A percentile compares a stretch with the other conserved stretches of the same genome.
These are phyloP conservation scores for Pestalotiopsis sp. DNA, from an alignment of 2,329 filamentous ascomycete species.

Conservation along the genomic window DNA sequence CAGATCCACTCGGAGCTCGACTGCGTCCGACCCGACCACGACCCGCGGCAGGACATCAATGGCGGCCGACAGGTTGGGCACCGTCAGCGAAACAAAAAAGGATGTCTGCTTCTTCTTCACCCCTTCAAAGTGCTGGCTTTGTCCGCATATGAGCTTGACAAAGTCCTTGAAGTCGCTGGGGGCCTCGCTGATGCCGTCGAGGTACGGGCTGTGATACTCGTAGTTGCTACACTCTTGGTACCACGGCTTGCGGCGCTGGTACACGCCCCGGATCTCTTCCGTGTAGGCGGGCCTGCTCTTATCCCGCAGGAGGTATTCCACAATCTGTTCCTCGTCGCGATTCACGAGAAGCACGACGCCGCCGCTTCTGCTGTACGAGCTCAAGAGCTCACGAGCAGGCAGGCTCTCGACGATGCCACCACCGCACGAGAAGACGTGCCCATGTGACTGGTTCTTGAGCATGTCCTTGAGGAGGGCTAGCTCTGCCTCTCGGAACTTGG, in stretches of 20 bases:
- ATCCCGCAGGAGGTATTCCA: conserved; percentile 86
- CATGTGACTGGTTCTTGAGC: conserved; percentile 73
- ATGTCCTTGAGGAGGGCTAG: conserved; percentile 72
- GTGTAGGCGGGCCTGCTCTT: conserved; percentile 91
- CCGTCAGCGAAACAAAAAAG: conserved; percentile 91
- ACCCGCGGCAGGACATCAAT: conserved; percentile 69
- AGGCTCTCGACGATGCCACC: conserved; percentile 89
- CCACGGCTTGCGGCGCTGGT: conserved; percentile 85
- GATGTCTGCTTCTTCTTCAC: conserved; percentile 71
- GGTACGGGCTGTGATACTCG: conserved; percentile 83
- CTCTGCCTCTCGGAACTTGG: conserved; percentile 82
- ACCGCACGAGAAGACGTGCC: conserved; percentile 89
- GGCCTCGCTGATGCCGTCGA: conserved; percentile 45
- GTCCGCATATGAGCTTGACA: conserved; percentile 69
- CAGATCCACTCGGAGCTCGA: conserved; percentile 92
- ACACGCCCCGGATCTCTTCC: conserved; percentile 90
- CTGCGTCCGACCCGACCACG: conserved; percentile 85
- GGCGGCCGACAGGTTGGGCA: conserved; percentile 71
- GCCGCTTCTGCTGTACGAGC: conserved; percentile 72
- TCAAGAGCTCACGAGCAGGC: conserved; percentile 76
- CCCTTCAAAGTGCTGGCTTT: conserved; percentile 55
- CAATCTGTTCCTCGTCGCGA: conserved; percentile 83
- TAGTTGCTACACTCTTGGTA: conserved; percentile 93
- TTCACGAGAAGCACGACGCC: conserved; percentile 88
- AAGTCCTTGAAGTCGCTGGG: conserved; percentile 76